Evolutionary conservation across 345 rosid genomes (phyloP), one percentile per base, ranked within the genome.

Genomic region (Eucalyptus erythrocorys): DNA sequence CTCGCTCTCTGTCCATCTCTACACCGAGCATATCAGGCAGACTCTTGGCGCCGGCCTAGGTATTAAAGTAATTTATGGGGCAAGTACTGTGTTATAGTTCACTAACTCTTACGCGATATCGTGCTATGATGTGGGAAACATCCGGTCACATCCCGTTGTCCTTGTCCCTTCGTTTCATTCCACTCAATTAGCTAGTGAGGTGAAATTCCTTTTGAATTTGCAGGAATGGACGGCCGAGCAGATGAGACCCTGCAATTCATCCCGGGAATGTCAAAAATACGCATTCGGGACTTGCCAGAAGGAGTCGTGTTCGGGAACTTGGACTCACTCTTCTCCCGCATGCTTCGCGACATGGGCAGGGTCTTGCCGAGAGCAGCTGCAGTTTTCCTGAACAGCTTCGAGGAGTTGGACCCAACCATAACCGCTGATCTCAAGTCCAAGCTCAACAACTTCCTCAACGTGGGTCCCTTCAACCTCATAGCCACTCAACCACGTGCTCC

Each of bases 1-100:
- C 47, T 89, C 93, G 16, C 92, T 94, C 55, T 88, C 95, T 40
- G 89, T 92, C n/a, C 96, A 96, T 88, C 15, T 96, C 32, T 88
- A 93, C 85, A 92, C 95, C 16, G 93, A 93, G 61, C 88, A 88
- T 48, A 90, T 92, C 87, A 88, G 93, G 91, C 66, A 86, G 5
- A 86, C 85, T 14, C 79, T 87, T 13, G 89, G 89, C 15, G 30
- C 68, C 24, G 19, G 8, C 86, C 66, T 21, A 86, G 91, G 91
- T 87, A 82, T n/a, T 24, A 15, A 15, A 34, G 40, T 16, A 32
- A 85, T 32, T 45, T 50, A 32, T 40, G 84, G 45, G 47, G 59
- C 37, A 10, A 85, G 61, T 16, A 85, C 43, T 0, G 5, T 17
- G 5, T 49, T 76, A 3, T 22, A 21, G 48, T 26, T 61, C 51